Base-by-base conservation (phyloP, 139 green algal species). In the Bryopsis sp. region DNA sequence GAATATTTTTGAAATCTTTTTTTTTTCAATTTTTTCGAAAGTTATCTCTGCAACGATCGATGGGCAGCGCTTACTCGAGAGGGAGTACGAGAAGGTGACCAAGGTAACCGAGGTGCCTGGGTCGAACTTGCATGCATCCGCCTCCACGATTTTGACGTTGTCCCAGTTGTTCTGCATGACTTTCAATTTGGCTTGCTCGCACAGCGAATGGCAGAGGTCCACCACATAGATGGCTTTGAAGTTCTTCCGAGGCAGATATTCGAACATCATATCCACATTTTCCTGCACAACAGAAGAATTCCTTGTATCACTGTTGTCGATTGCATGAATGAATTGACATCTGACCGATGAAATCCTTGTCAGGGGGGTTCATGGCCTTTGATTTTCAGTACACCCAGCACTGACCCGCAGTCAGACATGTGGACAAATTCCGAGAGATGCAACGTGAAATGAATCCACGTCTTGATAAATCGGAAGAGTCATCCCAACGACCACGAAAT, bases 61-160 rank as follows among this genome's bases (percentile, higher is more conserved):
- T n/a, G n/a, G n/a, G n/a, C n/a, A n/a, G n/a, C 54, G 70, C 83
- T 71, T 60, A 95, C 84, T 98, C 24, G 90, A 93, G 22, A 98
- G 83, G 0, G 90, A 97, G 83, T 98, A 98, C 63, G 87, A 95
- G 82, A 98, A 98, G 63, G 93, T 98, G 70, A 97, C 80, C n/a
- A 98, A 77, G 11, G 80, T 83, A 2, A 88, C 92, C 39, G 68
- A 76, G 29, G 76, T 79, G 47, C 84, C 76, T 3, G 76, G 0
- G 84, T 85, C 47, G 66, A 96, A 98, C 31, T 72, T 78, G 84
- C 88, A 97, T 2, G 92, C 93, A 72, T 98, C 93, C 0, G 71
- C 88, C 76, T 98, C 90, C 0, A 98, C 71, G 1, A 97, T 86
- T 29, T 88, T 72, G 71, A 98, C 93, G 61, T 98, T 98, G 36